Base-by-base conservation (phyloP, 202 grass and related monocot genomes). In the Schoenoplectus tabernaemontani region DNA sequence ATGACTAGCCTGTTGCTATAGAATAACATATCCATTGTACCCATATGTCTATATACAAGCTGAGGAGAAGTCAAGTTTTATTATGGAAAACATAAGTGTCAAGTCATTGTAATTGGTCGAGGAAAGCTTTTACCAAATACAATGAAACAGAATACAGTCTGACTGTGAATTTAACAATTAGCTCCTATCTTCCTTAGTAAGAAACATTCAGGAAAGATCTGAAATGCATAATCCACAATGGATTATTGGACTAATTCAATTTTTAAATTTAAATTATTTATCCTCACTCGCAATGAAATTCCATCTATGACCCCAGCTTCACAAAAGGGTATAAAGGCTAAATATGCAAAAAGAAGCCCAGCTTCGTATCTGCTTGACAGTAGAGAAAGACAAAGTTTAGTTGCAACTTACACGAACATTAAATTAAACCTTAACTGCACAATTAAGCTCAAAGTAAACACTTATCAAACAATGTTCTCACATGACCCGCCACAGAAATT, bases 261-360 rank as follows among this genome's bases (percentile, higher is more conserved):
- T 15, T 50, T 50, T 16, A 67, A 37, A 67, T 39, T 17, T 34
- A 66, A 36, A 67, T 3, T n/a, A n/a, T n/a, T n/a, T n/a, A n/a
- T 24, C 39, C 46, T 85, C 76, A 97, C 93, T 85, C 91, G 90
- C 89, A 97, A 85, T 4, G 91, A 93, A 58, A 97, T 91, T 69
- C 79, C 87, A 87, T 97, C 91, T 72, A 90, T 90, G 68, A 87
- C 78, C 43, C 91, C 89, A 57, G 87, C 59, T 88, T 97, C 65
- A 6, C 91, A 97, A 78, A 97, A 97, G 7, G 93, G 93, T 82
- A 97, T 68, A 90, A 97, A 97, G 20, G 89, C 71, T 83, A 97
- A 88, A 87, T 91, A 97, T 46, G 91, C 93, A 88, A 93, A 67
- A 77, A 97, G 91, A 57, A 97, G 82, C 64, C 93, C 91, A 34